These are phyloP conservation scores for Saccharomycopsis amapae DNA, from an alignment of 805 yeast genomes.

Conservation along the genomic window DNA sequence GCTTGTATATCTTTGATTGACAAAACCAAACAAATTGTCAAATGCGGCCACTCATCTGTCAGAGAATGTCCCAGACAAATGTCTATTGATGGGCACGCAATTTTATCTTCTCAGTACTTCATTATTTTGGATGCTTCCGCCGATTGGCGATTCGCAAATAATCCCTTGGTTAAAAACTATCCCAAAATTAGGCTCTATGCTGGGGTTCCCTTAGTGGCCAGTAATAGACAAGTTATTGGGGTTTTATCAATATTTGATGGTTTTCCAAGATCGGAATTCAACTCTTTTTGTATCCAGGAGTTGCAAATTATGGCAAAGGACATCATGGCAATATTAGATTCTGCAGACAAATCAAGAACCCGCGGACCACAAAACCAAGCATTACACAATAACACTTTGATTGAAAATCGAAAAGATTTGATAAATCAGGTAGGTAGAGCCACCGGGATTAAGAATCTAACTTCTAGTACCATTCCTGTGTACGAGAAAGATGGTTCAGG, in stretches of 20 bases:
- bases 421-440: conserved; percentile 50
- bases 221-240: conserved; percentile 44
- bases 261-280: conserved; percentile 33
- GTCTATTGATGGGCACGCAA: conserved; percentile 63
- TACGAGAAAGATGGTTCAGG: conserved; percentile 64
- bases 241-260: conserved; percentile 52
- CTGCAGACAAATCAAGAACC: not conserved
- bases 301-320: conserved; percentile 33
- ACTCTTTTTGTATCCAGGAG: conserved; percentile 29
- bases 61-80: conserved; percentile 46
- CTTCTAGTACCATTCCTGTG: conserved; percentile 29
- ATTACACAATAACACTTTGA: conserved; percentile 5
- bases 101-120: conserved; percentile 50
- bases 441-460: conserved; percentile 35
- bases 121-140: conserved; percentile 49
- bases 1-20: conserved; percentile 55
- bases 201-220: conserved; percentile 50
- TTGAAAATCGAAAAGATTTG: conserved; percentile 25
- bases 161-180: conserved; percentile 56
- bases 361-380: conserved; percentile 17
- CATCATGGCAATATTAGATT: not conserved
- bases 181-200: conserved; percentile 58
- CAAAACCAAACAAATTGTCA: conserved; percentile 40
- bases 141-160: conserved; percentile 63
- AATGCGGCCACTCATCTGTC: conserved; percentile 41